Evolutionary conservation across 2,329 filamentous ascomycete genomes (phyloP), one percentile per base, ranked within the genome.

Genomic region (Fusarium sp.): DNA sequence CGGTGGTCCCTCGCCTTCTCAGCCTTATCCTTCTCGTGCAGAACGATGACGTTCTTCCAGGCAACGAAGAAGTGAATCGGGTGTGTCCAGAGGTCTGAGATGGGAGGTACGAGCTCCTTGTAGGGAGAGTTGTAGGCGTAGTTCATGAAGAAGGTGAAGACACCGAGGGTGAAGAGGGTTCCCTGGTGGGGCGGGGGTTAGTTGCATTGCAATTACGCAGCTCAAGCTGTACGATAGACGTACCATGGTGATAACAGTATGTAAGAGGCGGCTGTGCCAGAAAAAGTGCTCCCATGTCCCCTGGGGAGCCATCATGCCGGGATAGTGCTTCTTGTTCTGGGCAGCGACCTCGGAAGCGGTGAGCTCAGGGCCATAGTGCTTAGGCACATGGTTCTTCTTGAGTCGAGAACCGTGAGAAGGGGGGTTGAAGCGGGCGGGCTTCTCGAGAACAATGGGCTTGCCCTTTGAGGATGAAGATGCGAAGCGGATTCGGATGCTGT

Each of bases 361-460:
- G 63, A 94, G 80, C 21, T 87, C 80, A 18, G 93, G 91, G 36
- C 93, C 94, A 76, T 96, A 97, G 78, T 90, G 88, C 72, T 85
- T 84, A 29, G 90, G 89, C 9, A 82, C 77, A 25, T 75, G 78
- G 79, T 76, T 77, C 68, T 85, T 84, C 54, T 86, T 84, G 31
- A 93, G 85, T 9, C 91, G 85, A 21, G 91, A 83, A 14, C 91
- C 90, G 78, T 98, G 96, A 0, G 95, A 98, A 0, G 96, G 96
- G 4, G 96, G 95, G 46, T 92, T 92, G 84, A 97, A 98, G 77
- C 90, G 91, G 74, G 91, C 87, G 23, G 95, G 95, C 79, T 97
- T 93, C 73, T 92, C 92, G 68, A 99, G 89, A 7, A 93, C 86
- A 64, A 90, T 85, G 35, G 88, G 87, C 74, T 90, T 91, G 66